Base-by-base conservation (phyloP, 768 basidiomycete genomes). In the Hortiboletus campestris region DNA sequence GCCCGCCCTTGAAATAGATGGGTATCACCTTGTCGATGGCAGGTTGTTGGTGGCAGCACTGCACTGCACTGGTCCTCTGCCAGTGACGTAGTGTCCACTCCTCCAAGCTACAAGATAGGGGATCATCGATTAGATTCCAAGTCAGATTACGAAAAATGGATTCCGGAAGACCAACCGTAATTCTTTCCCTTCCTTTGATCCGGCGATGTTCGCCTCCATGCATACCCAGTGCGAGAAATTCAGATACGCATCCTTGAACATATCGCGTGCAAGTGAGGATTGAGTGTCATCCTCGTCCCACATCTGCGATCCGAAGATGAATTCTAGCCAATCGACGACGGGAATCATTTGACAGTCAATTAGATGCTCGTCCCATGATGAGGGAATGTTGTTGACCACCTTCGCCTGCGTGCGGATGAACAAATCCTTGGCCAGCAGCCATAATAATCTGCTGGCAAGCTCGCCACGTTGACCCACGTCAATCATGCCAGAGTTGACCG, bases 211-310 rank as follows among this genome's bases (percentile, higher is more conserved):
- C 14, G 12, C 31, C 8, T 49, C 32, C 61, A 65, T 65, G 6
- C 46, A 43, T n/a, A 58, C 12, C 58, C 61, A 59, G 28, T 65
- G 59, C 11, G 51, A 65, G n/a, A 64, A 56, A 17, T 54, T 47
- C 12, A 58, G 3, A 29, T 56, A 59, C 0, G 57, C 59, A 22
- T 60, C 28, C 28, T 54, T 1, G 20, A 67, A 58, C 9, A 3
- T 34, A 2, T 41, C 11, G 19, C 46, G 53, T 20, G 54, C 53
- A n/a, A n/a, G n/a, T n/a, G n/a, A n/a, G n/a, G n/a, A n/a, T 11
- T 49, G 34, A 8, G 1, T 13, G 19, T 41, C 19, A 10, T 22
- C 40, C 19, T 19, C 6, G 4, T 40, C 39, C 55, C 28, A 41
- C 28, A 38, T 32, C 9, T n/a, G 25, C 2, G 19, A 11, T 41